phyloP scores from a whole-genome alignment of 345 rosid genomes.

The Citrus glauca region DNA sequence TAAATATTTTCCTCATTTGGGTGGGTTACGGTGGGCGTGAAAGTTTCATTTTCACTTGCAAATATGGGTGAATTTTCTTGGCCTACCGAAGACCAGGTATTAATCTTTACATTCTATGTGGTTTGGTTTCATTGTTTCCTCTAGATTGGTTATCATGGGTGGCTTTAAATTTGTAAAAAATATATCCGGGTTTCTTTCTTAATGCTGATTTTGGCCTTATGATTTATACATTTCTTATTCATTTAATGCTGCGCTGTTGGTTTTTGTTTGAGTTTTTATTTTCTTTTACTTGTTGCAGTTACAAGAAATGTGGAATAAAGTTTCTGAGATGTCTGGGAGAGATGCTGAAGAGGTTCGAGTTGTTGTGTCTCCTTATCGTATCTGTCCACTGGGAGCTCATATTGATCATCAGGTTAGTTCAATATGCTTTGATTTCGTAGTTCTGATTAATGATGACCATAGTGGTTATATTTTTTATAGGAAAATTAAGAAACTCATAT shows the following conservation, averaged over 20 bases:
- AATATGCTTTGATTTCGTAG: background rate
- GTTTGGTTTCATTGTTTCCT: background rate
- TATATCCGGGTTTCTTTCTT: background rate
- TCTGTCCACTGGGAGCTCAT: constrained; percentile 96
- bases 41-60: background rate
- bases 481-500: background rate
- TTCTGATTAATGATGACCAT: background rate
- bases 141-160: background rate
- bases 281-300: constrained; percentile 35
- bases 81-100: constrained; percentile 24
- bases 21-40: background rate
- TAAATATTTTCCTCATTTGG: background rate
- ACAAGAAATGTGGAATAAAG: constrained; percentile 31
- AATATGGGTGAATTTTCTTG: constrained; percentile 19
- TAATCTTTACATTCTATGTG: background rate
- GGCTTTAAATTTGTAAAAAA: background rate
- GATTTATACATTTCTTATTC: background rate
- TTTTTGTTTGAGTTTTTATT: background rate
- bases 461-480: background rate
- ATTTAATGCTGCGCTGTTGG: background rate
- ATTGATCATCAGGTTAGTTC: constrained; percentile 86
- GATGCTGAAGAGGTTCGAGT: constrained; percentile 52
- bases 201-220: background rate
- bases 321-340: constrained; percentile 59
- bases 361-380: constrained; percentile 83